phyloP scores from a whole-genome alignment of 2,329 filamentous ascomycete species.

The Fusarium sp. region DNA sequence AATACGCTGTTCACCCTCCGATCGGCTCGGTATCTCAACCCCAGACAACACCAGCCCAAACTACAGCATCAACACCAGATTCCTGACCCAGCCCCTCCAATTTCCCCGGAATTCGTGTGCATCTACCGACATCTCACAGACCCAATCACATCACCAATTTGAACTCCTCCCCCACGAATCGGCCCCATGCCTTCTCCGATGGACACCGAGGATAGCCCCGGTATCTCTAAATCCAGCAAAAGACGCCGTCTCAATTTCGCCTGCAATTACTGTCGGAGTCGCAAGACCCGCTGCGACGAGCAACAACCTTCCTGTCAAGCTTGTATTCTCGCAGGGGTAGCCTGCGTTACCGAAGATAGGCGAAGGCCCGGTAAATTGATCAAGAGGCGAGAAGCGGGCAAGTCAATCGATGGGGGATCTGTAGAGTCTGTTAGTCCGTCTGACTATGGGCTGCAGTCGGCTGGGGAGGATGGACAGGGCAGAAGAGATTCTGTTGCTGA shows the following conservation, averaged over 20 bases:
- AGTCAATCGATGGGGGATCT: not conserved
- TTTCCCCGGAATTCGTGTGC: not conserved
- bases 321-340: not conserved
- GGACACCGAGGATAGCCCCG: conserved; percentile 15
- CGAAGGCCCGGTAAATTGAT: conserved; percentile 5
- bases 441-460: not conserved
- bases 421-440: not conserved
- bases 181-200: conserved; percentile 14
- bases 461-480: accelerated
- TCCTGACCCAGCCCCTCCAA: not conserved
- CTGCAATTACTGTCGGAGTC: conserved; percentile 14
- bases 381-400: conserved; percentile 3
- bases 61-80: not conserved
- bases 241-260: conserved; percentile 17
- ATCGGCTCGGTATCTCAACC: conserved; percentile 20
- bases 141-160: not conserved
- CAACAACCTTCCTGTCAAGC: conserved; percentile 8
- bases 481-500: not conserved
- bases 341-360: conserved; percentile 8
- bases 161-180: not conserved
- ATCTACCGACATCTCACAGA: not conserved
- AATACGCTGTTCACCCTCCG: not conserved
- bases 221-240: not conserved
- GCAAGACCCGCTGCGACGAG: conserved; percentile 9
- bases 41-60: not conserved